These are phyloP conservation scores for Ciborinia camelliae DNA, from an alignment of 2,329 filamentous ascomycete species.

Conservation along the genomic window DNA sequence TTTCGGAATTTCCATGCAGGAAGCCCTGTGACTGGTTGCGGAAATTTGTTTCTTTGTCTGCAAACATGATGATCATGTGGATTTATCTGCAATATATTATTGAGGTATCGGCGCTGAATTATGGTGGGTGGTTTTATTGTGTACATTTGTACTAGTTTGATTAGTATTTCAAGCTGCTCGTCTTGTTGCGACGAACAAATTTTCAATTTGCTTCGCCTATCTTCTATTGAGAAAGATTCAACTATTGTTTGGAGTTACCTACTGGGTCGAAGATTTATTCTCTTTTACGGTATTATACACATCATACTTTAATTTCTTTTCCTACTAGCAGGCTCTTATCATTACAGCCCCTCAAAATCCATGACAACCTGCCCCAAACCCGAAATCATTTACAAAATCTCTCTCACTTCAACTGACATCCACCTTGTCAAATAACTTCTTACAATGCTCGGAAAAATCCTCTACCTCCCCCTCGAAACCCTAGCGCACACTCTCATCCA, in stretches of 20 bases:
- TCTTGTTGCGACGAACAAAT: background rate
- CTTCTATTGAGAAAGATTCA: background rate
- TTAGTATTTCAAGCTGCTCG: background rate
- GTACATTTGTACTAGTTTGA: background rate
- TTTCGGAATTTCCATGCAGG: background rate
- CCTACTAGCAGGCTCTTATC: background rate
- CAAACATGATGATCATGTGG: background rate
- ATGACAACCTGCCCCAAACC: background rate
- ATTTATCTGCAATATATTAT: background rate
- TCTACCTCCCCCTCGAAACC: background rate
- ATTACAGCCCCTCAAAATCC: background rate
- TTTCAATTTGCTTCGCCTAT: background rate
- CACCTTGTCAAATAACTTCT: no score
- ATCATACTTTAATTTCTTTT: background rate
- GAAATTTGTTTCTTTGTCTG: constrained; percentile 1
- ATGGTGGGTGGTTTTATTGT: background rate
- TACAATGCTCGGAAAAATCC: no score
- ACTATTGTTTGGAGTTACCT: background rate
- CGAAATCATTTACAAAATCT: constrained; percentile 10
- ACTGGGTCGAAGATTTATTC: no score
- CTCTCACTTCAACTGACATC: background rate
- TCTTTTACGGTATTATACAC: background rate
- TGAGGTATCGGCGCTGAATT: background rate
- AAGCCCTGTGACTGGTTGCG: constrained; percentile 11
- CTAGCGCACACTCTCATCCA: background rate